Conservation (phyloP, 2,329 filamentous ascomycete genomes). For the Macrophomina tecta region DNA sequence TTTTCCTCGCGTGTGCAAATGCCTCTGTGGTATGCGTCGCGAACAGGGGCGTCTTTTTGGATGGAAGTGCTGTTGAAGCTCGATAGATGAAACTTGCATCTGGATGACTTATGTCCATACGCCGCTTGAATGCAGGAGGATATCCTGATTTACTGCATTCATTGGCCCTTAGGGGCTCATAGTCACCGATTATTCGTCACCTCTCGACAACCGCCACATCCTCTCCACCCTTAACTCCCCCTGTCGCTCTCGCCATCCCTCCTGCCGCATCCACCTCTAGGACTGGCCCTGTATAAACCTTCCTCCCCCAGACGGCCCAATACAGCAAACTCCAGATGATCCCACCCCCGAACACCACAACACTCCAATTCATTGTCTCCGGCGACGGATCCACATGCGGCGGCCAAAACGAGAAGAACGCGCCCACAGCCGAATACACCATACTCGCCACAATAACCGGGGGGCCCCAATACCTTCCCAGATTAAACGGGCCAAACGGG, state of each 20-base stretch:
- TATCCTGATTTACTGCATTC: too few relatives aligned
- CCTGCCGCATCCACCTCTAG: conserved; percentile 39
- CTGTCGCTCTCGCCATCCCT: conserved; percentile 38
- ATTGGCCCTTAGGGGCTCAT: too few relatives aligned
- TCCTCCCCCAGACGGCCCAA: conserved; percentile 36
- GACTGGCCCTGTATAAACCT: conserved; percentile 37
- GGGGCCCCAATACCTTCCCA: conserved; percentile 30
- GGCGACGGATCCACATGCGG: conserved; percentile 33
- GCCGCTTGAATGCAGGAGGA: too few relatives aligned
- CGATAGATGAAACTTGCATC: too few relatives aligned
- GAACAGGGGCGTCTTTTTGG: too few relatives aligned
- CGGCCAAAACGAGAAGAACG: conserved; percentile 38
- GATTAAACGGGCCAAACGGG: conserved; percentile 31
- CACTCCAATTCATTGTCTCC: conserved; percentile 39
- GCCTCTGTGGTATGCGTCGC: too few relatives aligned
- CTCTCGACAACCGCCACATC: background rate
- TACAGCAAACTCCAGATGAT: conserved; percentile 35
- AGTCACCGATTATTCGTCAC: background rate
- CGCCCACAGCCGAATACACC: conserved; percentile 34
- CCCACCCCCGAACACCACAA: conserved; percentile 34
- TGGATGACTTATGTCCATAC: too few relatives aligned
- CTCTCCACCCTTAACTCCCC: conserved; percentile 35
- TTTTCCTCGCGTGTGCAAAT: too few relatives aligned
- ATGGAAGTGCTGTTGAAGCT: too few relatives aligned
- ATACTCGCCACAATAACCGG: conserved; percentile 37